phyloP scores from a whole-genome alignment of 495 filamentous ascomycete genomes.

The Penicillium odoratum region DNA sequence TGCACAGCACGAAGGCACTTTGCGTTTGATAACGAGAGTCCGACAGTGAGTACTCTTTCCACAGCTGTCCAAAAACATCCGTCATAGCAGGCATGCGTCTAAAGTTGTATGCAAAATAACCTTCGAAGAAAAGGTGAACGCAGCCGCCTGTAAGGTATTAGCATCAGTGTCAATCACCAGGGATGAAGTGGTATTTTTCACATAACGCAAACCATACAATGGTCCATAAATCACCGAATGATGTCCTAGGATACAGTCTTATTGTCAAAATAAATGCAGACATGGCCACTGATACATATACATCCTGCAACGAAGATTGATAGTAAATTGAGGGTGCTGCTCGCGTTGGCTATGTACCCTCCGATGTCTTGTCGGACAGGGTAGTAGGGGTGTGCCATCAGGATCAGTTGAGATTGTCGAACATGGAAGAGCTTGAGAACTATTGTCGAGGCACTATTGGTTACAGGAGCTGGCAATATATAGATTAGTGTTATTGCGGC shows the following conservation, averaged over 20 bases:
- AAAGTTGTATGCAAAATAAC: conserved; percentile 73
- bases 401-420: too few relatives aligned
- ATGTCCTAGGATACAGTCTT: conserved; percentile 45
- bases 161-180: too few relatives aligned
- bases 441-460: too few relatives aligned
- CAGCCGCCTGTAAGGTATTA: conserved; percentile 50
- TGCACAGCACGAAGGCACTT: conserved; percentile 77
- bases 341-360: conserved; percentile 60
- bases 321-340: conserved; percentile 42
- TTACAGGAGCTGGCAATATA: too few relatives aligned
- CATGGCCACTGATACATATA: conserved; percentile 45
- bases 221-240: conserved; percentile 49
- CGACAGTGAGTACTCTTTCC: conserved; percentile 85
- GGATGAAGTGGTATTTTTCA: too few relatives aligned
- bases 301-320: conserved; percentile 56
- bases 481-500: too few relatives aligned
- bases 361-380: conserved; percentile 60
- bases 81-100: conserved; percentile 54
- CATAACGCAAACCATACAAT: too few relatives aligned
- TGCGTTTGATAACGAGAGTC: conserved; percentile 80
- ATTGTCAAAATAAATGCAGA: conserved; percentile 50
- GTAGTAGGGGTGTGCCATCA: conserved; percentile 74
- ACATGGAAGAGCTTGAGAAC: too few relatives aligned
- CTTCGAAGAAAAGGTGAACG: conserved; percentile 81
- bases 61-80: conserved; percentile 73